phyloP scores from a whole-genome alignment of 352 stramenopile species.

The Phytophthora melonis region DNA sequence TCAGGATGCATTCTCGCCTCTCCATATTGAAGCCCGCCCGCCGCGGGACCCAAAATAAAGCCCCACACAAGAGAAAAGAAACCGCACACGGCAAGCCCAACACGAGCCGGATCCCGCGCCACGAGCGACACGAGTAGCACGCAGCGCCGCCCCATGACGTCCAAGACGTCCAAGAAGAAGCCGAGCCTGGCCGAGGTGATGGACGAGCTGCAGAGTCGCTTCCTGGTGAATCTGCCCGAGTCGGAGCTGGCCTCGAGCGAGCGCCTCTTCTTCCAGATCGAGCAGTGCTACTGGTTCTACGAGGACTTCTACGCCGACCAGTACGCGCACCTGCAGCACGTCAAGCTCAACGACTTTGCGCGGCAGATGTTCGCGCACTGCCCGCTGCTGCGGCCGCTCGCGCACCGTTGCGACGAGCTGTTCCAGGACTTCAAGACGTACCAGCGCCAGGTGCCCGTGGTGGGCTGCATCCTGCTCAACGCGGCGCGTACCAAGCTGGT shows the following conservation, averaged over 20 bases:
- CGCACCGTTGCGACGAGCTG: conserved; percentile 91
- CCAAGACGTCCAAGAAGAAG: conserved; percentile 48
- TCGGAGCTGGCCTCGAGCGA: conserved; percentile 92
- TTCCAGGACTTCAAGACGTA: conserved; percentile 96
- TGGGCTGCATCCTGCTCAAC: conserved; percentile 95
- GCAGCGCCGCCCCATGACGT: conserved; percentile 23
- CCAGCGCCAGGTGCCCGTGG: conserved; percentile 94
- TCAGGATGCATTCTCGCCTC: conserved; percentile 6
- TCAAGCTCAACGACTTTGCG: conserved; percentile 95
- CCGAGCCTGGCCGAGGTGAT: conserved; percentile 91
- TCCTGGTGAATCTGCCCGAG: conserved; percentile 94
- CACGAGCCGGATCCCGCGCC: conserved; percentile 14
- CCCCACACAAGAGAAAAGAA: conserved; percentile 50
- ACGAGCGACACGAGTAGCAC: background rate
- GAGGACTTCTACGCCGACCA: conserved; percentile 96
- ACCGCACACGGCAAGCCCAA: conserved; percentile 34
- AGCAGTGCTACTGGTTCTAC: conserved; percentile 98
- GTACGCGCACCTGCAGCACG: conserved; percentile 84
- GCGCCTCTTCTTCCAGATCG: conserved; percentile 98
- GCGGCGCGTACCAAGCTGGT: conserved; percentile 85
- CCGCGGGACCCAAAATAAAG: conserved; percentile 1
- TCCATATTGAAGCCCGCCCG: conserved; percentile 26
- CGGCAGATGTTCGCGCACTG: conserved; percentile 94
- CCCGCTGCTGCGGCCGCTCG: conserved; percentile 83
- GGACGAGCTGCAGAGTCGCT: conserved; percentile 96